Base-by-base conservation (phyloP, 176 grass and related monocot genomes). In the Guadua angustifolia region DNA sequence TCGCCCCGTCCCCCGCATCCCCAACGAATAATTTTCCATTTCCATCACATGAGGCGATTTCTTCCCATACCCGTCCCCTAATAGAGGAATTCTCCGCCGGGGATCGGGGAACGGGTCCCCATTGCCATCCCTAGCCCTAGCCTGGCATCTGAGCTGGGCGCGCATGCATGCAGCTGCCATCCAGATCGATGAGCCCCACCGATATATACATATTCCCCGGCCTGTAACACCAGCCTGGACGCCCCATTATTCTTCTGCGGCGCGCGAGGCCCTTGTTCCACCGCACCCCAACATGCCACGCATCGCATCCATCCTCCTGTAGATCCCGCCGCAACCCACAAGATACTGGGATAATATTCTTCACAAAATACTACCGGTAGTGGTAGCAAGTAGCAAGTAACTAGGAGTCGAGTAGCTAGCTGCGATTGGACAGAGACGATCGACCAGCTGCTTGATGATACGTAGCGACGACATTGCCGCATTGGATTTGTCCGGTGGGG, bases 211-310 rank as follows among this genome's bases (percentile, higher is more conserved):
- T 68, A 9, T 25, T 29, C 74, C 52, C 52, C 11, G 4, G 47
- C 61, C 57, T 39, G 76, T 72, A 18, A n/a, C 80, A 22, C 88
- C 88, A 89, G 88, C 43, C 82, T 89, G 87, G 76, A 46, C 47
- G 59, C 47, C 9, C 24, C 77, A 35, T 75, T 85, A 80, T 85
- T 89, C 75, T 78, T 51, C n/a, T 14, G 80, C 64, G 47, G 32
- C 22, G 71, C 82, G 82, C 82, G 13, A 60, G 25, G 19, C 53
- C 83, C 51, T 55, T 50, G 78, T 15, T 71, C 73, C 80, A 29
- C 29, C 29, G 29, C 29, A 29, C 67, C 26, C 75, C 87, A 84
- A 80, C 82, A 84, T 51, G 75, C 38, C 44, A 7, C 7, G 40
- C 40, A 42, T 42, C 40, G 40, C 1, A 42, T 42, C 40, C 7